phyloP scores from a whole-genome alignment of 805 yeast genomes.

The Metschnikowia proteae region DNA sequence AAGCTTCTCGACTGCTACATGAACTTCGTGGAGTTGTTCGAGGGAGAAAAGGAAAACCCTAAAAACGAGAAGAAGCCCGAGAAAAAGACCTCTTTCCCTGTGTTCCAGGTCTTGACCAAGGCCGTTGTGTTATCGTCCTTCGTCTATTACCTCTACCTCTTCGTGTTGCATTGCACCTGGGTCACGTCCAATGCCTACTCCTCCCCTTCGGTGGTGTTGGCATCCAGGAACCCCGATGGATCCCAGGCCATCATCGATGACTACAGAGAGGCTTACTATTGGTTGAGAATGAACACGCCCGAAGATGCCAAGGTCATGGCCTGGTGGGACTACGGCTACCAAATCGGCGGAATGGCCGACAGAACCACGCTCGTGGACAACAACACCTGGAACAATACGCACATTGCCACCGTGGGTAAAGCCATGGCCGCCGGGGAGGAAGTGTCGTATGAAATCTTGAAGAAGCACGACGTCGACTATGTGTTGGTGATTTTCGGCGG shows the following conservation, averaged over 20 bases:
- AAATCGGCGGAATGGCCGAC: slow-evolving; percentile 99
- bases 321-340: slow-evolving; percentile 99
- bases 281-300: slow-evolving; percentile 96
- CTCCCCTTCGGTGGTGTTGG: slow-evolving; percentile 94
- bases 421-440: slow-evolving; percentile 93
- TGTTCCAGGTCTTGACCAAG: slow-evolving; percentile 49
- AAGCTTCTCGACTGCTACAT: slow-evolving; percentile 79
- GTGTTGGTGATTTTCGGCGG: slow-evolving; percentile 94
- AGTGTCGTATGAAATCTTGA: slow-evolving; percentile 80
- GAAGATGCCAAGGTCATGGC: slow-evolving; percentile 96
- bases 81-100: slow-evolving; percentile 13
- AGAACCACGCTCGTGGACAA: slow-evolving; percentile 97
- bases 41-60: not conserved
- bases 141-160: slow-evolving; percentile 67
- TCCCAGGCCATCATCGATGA: slow-evolving; percentile 84
- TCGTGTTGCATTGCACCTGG: slow-evolving; percentile 95
- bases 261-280: slow-evolving; percentile 97
- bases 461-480: slow-evolving; percentile 92
- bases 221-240: slow-evolving; percentile 83
- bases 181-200: slow-evolving; percentile 94
- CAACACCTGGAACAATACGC: slow-evolving; percentile 99
- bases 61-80: not conserved
- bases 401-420: slow-evolving; percentile 97
- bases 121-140: slow-evolving; percentile 63
- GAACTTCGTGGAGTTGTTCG: slow-evolving; percentile 49